phyloP scores from a whole-genome alignment of 805 yeast genomes.

The Wickerhamiella azymoides region DNA sequence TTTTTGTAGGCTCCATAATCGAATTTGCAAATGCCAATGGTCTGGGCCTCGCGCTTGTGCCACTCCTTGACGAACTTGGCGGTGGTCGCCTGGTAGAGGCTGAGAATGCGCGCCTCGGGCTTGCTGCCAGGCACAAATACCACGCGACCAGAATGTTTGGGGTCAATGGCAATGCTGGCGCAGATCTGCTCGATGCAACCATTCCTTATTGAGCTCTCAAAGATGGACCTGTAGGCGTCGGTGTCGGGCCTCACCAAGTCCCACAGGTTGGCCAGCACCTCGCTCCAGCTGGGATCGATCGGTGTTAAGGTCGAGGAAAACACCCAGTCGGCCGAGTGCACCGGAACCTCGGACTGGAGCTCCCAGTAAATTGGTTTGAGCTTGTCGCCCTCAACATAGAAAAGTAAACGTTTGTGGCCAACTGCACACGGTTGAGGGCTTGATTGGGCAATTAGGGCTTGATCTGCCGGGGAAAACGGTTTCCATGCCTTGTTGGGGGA shows the following conservation, averaged over 20 bases:
- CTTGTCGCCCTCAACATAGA: constrained; percentile 15
- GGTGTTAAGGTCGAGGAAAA: constrained; percentile 25
- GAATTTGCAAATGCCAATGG: constrained; percentile 21
- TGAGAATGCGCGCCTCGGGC: constrained; percentile 2
- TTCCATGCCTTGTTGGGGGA: constrained; percentile 22
- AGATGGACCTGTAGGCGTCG: constrained; percentile 17
- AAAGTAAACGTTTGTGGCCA: constrained; percentile 22
- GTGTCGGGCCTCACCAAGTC: constrained; percentile 20
- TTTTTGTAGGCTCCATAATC: constrained; percentile 18
- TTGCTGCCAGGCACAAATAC: background rate
- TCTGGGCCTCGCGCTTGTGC: constrained; percentile 15
- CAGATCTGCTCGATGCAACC: constrained; percentile 16
- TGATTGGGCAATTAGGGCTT: constrained; percentile 9
- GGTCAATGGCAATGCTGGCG: constrained; percentile 3
- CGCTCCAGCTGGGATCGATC: constrained; percentile 23
- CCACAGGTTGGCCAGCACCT: constrained; percentile 16
- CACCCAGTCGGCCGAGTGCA: constrained; percentile 27
- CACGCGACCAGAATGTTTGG: constrained; percentile 1
- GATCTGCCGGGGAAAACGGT: constrained; percentile 29
- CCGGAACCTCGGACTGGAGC: constrained; percentile 21
- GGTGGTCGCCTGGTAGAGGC: constrained; percentile 4
- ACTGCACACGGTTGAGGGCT: constrained; percentile 17
- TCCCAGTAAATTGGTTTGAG: constrained; percentile 30
- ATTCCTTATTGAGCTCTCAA: constrained; percentile 17
- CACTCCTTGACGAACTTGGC: constrained; percentile 15